A percentile compares a stretch with the other conserved stretches of the same genome.
These are phyloP conservation scores for Rhizopogon salebrosus DNA, from an alignment of 768 basidiomycete species.

Conservation along the genomic window DNA sequence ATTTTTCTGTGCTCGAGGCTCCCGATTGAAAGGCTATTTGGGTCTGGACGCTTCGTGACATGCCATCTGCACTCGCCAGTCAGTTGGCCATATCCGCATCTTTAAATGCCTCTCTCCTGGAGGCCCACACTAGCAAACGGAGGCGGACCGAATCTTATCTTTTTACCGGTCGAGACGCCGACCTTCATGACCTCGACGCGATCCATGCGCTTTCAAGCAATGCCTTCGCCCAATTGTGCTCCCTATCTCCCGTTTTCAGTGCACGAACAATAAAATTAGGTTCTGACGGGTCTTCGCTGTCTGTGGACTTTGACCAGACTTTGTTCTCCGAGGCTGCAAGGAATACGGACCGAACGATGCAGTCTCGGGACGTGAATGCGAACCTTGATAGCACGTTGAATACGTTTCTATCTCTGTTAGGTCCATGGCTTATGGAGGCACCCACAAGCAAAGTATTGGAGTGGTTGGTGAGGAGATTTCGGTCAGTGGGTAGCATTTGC, in stretches of 20 bases:
- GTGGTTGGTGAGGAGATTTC: constrained; percentile 91
- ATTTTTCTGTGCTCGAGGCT: no score
- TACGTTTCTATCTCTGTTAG: constrained; percentile 63
- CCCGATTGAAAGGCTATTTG: no score
- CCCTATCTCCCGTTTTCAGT: constrained; percentile 51
- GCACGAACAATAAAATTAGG: constrained; percentile 10
- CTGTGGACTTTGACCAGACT: constrained; percentile 51
- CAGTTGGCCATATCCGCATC: constrained; percentile 80
- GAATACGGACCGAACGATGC: constrained; percentile 71
- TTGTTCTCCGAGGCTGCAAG: constrained; percentile 82
- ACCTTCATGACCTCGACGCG: constrained; percentile 82
- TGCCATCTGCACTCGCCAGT: constrained; percentile 70
- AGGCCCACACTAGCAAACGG: constrained; percentile 54
- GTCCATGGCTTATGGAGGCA: constrained; percentile 75
- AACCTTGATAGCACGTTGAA: constrained; percentile 59
- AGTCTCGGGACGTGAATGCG: constrained; percentile 54
- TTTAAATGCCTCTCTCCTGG: constrained; percentile 68
- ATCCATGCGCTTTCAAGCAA: constrained; percentile 78
- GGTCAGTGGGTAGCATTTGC: constrained; percentile 42
- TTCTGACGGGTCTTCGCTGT: constrained; percentile 12
- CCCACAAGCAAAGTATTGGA: constrained; percentile 84
- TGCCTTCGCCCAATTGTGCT: constrained; percentile 66
- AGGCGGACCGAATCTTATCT: constrained; percentile 78
- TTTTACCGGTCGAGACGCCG: constrained; percentile 77
- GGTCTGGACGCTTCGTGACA: constrained; percentile 11